Percentiles rank a stretch among this genome's conserved stretches.
Conservation (phyloP, 2,329 filamentous ascomycete species). For the Neopestalotiopsis sp. region DNA sequence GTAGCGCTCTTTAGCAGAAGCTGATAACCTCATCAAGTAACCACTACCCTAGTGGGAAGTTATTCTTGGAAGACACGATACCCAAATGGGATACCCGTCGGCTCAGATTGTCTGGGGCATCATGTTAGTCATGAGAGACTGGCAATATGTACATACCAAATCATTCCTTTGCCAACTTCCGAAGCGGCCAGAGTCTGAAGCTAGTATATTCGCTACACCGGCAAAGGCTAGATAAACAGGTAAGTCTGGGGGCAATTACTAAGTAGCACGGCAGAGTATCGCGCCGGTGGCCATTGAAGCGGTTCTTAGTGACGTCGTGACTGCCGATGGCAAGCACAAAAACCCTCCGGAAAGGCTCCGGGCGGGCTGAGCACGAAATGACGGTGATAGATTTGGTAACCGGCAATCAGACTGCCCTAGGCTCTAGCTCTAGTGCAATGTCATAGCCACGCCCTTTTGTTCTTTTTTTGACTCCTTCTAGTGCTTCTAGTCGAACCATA, state of each 20-base stretch:
- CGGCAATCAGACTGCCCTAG: neutral
- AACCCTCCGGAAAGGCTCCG: neutral
- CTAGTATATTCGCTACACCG: neutral
- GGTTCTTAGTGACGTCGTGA: neutral
- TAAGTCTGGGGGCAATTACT: no score
- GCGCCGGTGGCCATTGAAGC: neutral
- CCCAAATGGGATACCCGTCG: neutral
- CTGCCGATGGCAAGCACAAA: neutral
- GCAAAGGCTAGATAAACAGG: neutral
- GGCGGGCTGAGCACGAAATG: neutral
- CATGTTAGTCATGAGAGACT: neutral
- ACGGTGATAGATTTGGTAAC: neutral
- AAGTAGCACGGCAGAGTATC: no score
- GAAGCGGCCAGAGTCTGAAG: neutral
- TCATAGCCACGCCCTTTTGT: conserved; percentile 1
- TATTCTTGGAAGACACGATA: neutral
- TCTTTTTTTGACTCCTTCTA: conserved; percentile 1
- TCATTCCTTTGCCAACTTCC: neutral
- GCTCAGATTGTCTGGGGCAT: neutral
- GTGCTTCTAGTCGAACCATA: neutral
- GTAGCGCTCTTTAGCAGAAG: neutral
- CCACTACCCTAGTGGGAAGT: neutral
- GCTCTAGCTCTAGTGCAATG: neutral
- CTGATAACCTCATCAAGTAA: neutral
- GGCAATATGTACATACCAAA: neutral